Conservation (phyloP, 208 protist genomes). For the Leishmania tropica region DNA sequence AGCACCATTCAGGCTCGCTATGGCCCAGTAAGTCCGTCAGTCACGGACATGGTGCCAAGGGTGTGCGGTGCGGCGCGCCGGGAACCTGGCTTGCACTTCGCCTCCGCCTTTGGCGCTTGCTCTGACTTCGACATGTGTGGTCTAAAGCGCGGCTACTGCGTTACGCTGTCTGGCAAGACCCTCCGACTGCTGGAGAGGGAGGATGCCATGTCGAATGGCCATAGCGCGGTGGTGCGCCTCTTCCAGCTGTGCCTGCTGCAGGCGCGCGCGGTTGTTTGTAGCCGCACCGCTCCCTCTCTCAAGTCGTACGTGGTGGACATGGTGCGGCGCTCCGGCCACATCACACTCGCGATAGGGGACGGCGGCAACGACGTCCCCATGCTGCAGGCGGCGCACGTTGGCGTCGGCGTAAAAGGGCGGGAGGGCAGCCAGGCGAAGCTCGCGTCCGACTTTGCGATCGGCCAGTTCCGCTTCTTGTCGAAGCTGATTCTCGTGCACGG, state of each 20-base stretch:
- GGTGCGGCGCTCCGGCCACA: slow-evolving; percentile 54
- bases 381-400: slow-evolving; percentile 93
- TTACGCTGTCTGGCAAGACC: slow-evolving; percentile 64
- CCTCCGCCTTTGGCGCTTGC: slow-evolving; percentile 16
- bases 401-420: slow-evolving; percentile 88
- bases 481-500: slow-evolving; percentile 95
- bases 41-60: slow-evolving; percentile 20
- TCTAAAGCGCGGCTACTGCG: slow-evolving; percentile 29
- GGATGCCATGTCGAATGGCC: slow-evolving; percentile 24
- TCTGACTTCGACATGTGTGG: slow-evolving; percentile 14
- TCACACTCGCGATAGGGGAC: slow-evolving; percentile 93
- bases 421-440: slow-evolving; percentile 91
- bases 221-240: slow-evolving; percentile 37
- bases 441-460: slow-evolving; percentile 92
- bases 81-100: slow-evolving; percentile 15
- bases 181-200: slow-evolving; percentile 47
- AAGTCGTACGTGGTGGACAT: slow-evolving; percentile 69
- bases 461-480: slow-evolving; percentile 90
- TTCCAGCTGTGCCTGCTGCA: slow-evolving; percentile 56
- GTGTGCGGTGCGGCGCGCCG: slow-evolving; percentile 21
- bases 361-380: slow-evolving; percentile 96
- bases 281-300: slow-evolving; percentile 68
- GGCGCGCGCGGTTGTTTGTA: slow-evolving; percentile 70
- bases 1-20: slow-evolving; percentile 20
- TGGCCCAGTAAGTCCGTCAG: slow-evolving; percentile 16